Evolutionary conservation across 257 asterid species (phyloP), one percentile per base, ranked within the genome.

Genomic region (Fraxinus anomala): DNA sequence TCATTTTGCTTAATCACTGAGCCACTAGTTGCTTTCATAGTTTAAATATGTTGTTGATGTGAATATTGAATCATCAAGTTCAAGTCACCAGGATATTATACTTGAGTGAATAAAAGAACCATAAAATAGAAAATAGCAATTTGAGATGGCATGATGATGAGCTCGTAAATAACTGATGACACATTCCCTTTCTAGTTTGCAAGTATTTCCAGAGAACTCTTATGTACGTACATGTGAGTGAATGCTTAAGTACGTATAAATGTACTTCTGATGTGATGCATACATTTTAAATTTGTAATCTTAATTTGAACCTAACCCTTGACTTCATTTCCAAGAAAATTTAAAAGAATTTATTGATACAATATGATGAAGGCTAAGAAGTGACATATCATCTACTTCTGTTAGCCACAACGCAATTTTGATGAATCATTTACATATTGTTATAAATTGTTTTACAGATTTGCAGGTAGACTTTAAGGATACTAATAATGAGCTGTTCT

Each of bases 401-500:
- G 61, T 51, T 51, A 4, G 24, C 7, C 21, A 17, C 21, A 17
- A 14, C 17, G 63, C 23, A 14, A 5, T 51, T 51, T 51, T 19
- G 21, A 44, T 17, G 63, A 51, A 17, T 51, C 21, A 51, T 13
- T 44, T 44, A 11, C 51, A 44, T 13, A 51, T 17, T 17, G 21
- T 51, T 51, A 51, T 14, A 16, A 51, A 51, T 14, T 51, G 12
- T n/a, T 56, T 56, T 56, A 56, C 2, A 12, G 21, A 24, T 42
- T 4, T 11, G 2, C 77, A 26, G 47, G 49, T 34, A 31, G 63
- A 26, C 51, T 76, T 49, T 70, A 8, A n/a, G 54, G 26, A 39
- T 70, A 70, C n/a, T 70, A 42, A 19, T 31, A 80, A 44, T 68
- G 36, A 71, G 81, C 73, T 67, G 74, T 77, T 73, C 47, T 49